phyloP scores from a whole-genome alignment of 1,139 yeast species.

The Lipomyces yarrowii region DNA sequence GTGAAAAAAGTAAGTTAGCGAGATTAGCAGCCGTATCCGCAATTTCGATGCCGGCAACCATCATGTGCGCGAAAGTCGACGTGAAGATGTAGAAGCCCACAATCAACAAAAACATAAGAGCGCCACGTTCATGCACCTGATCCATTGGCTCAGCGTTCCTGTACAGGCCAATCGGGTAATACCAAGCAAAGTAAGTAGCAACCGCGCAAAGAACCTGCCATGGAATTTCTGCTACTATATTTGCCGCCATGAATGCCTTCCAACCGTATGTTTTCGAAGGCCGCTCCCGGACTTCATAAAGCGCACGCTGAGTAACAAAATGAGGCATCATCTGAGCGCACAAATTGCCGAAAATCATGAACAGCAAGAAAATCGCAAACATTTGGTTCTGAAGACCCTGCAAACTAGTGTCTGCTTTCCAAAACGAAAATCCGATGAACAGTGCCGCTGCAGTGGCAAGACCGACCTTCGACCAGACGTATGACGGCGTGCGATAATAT shows the following conservation, averaged over 20 bases:
- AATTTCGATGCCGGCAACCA: constrained; percentile 62
- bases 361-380: constrained; percentile 69
- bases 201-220: constrained; percentile 71
- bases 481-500: constrained; percentile 65
- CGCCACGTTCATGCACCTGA: constrained; percentile 47
- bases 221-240: constrained; percentile 73
- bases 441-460: constrained; percentile 54
- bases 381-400: constrained; percentile 51
- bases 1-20: constrained; percentile 62
- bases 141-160: constrained; percentile 50
- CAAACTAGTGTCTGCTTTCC: constrained; percentile 60
- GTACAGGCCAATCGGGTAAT: constrained; percentile 77
- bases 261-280: constrained; percentile 70
- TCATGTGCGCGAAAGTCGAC: constrained; percentile 57
- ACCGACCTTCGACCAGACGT: constrained; percentile 58
- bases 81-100: constrained; percentile 58
- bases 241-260: constrained; percentile 63
- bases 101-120: constrained; percentile 44
- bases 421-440: constrained; percentile 77
- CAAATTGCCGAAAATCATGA: constrained; percentile 62
- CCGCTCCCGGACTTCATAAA: constrained; percentile 89
- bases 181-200: constrained; percentile 70
- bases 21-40: constrained; percentile 78
- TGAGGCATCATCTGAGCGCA: constrained; percentile 32
- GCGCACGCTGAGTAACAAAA: constrained; percentile 57